Conservation (phyloP, 441 rosid genomes). For the Corymbia calophylla region DNA sequence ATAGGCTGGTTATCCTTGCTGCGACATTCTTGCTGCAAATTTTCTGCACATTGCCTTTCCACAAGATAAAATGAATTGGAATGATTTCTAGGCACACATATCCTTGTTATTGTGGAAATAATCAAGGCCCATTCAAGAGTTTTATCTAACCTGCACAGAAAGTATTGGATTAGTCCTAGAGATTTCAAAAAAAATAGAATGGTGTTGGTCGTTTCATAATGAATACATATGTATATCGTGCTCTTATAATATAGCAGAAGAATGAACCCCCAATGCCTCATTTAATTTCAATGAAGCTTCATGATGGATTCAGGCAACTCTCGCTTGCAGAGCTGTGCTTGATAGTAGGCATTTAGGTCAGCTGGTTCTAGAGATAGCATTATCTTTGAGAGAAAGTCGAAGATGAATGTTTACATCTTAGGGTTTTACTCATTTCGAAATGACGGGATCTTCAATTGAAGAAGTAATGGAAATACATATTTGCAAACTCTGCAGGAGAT, state of each 20-base stretch:
- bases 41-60: background rate
- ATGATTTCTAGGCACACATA: background rate
- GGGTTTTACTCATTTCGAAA: background rate
- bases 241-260: background rate
- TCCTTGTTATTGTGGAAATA: background rate
- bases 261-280: background rate
- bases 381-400: background rate
- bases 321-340: background rate
- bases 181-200: background rate
- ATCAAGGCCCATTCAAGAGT: background rate
- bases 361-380: background rate
- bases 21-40: background rate
- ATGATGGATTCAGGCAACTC: background rate
- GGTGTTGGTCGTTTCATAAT: background rate
- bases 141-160: background rate
- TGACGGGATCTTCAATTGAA: background rate
- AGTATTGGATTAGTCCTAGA: background rate
- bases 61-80: background rate
- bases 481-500: conserved; percentile 50
- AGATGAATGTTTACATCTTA: background rate
- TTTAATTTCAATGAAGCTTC: background rate
- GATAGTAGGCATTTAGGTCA: background rate
- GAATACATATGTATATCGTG: background rate
- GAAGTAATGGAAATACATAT: background rate
- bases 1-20: background rate